Evolutionary conservation across 1,284 basidiomycete genomes (phyloP).

Genomic region (Filobasidium uniguttulatum): DNA sequence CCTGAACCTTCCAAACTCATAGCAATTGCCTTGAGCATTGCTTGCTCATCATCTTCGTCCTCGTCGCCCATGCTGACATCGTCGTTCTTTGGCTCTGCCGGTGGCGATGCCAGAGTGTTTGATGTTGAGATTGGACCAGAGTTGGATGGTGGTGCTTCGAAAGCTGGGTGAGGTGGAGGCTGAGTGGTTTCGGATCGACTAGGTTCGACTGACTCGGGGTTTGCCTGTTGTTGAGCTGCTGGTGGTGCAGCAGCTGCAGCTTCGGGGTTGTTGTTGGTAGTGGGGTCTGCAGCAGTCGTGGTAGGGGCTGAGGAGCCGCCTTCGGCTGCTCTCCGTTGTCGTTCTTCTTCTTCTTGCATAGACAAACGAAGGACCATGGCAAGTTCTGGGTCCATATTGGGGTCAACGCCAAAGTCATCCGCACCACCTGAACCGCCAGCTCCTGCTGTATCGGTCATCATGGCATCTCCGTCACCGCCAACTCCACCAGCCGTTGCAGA

Average conservation of each 20-base stretch:
- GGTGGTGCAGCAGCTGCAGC: constrained; percentile 1
- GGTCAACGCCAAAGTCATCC: constrained; percentile 76
- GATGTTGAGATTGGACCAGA: constrained; percentile 31
- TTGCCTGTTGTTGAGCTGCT: constrained; percentile 6
- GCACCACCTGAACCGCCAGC: constrained; percentile 41
- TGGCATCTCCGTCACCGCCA: constrained; percentile 16
- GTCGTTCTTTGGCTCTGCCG: constrained; percentile 21
- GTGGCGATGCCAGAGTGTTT: too few relatives aligned
- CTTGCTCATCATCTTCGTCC: constrained; percentile 44
- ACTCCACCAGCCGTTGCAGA: constrained; percentile 39
- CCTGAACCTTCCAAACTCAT: constrained; percentile 43
- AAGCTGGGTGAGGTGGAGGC: constrained; percentile 3
- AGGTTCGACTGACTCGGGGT: constrained; percentile 5
- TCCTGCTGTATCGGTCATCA: constrained; percentile 30
- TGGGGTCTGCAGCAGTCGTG: not conserved
- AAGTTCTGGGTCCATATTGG: constrained; percentile 86
- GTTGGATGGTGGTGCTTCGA: constrained; percentile 4
- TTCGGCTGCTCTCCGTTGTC: constrained; percentile 52
- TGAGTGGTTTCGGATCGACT: constrained; percentile 7
- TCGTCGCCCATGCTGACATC: constrained; percentile 30
- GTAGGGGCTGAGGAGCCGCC: constrained; percentile 17
- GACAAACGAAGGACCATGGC: constrained; percentile 98
- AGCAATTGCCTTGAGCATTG: constrained; percentile 50
- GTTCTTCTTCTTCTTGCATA: constrained; percentile 87
- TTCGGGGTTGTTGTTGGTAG: not conserved